phyloP scores from a whole-genome alignment of 2,329 filamentous ascomycete genomes.

The Decorospora gaudefroyi region DNA sequence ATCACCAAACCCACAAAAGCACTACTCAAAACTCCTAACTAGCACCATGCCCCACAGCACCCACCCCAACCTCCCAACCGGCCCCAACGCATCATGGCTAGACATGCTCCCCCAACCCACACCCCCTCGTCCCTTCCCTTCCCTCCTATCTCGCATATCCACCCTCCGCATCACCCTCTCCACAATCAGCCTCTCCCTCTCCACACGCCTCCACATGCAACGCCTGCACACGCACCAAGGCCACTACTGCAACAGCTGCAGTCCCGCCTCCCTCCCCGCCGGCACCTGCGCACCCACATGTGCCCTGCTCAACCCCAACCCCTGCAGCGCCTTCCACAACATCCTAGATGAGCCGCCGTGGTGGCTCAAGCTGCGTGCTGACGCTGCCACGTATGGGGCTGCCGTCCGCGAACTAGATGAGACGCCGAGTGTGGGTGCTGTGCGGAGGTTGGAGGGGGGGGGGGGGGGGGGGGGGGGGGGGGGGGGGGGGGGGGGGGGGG shows the following conservation, averaged over 20 bases:
- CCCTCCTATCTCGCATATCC: background rate
- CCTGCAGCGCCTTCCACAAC: background rate
- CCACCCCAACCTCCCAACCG: background rate
- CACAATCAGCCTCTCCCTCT: background rate
- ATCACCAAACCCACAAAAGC: no score
- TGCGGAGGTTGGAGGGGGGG: conserved; percentile 5
- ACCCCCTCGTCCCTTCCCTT: background rate
- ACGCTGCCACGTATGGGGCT: background rate
- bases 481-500: background rate
- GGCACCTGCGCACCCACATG: conserved; percentile 4
- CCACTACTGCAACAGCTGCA: conserved; percentile 1
- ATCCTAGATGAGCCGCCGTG: background rate
- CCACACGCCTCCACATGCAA: background rate
- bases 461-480: background rate
- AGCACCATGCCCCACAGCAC: background rate
- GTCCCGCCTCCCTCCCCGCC: background rate
- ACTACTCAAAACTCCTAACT: no score
- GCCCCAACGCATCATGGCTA: conserved; percentile 2
- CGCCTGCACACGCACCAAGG: background rate
- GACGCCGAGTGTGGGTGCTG: background rate
- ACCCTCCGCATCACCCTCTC: background rate
- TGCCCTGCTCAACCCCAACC: background rate
- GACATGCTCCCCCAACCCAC: background rate
- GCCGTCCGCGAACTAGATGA: conserved; percentile 1
- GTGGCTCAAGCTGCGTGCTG: background rate